Percentiles rank a stretch among this genome's conserved stretches.
phyloP scores from a whole-genome alignment of 768 basidiomycete species.

The Lactarius sp. region DNA sequence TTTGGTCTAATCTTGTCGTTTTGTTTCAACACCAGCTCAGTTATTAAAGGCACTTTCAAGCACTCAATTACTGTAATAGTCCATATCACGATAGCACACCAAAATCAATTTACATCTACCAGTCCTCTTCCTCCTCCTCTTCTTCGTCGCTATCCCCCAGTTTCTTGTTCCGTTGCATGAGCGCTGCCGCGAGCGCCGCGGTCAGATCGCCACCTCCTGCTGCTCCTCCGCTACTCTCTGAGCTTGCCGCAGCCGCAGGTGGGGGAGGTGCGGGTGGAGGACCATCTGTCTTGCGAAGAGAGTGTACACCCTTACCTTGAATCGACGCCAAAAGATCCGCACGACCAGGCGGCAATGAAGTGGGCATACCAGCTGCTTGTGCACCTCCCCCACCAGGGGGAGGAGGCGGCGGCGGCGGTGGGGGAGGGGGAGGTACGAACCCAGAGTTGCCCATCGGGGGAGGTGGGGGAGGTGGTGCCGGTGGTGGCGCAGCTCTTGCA shows the following conservation, averaged over 20 bases:
- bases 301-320: constrained; percentile 71
- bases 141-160: constrained; percentile 64
- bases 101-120: constrained; percentile 7
- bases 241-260: constrained; percentile 33
- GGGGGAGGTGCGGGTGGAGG: constrained; percentile 27
- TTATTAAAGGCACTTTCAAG: too few species aligned
- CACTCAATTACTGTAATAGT: too few species aligned
- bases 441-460: constrained; percentile 31
- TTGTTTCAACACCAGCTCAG: too few species aligned
- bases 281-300: constrained; percentile 55
- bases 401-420: constrained; percentile 35
- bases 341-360: constrained; percentile 57
- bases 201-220: constrained; percentile 71
- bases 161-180: constrained; percentile 80
- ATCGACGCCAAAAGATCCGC: constrained; percentile 71
- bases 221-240: constrained; percentile 34
- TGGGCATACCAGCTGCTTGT: constrained; percentile 29
- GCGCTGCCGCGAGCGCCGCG: constrained; percentile 74
- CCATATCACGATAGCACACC: too few species aligned
- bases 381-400: constrained; percentile 49
- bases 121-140: constrained; percentile 34
- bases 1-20: too few species aligned
- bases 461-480: constrained; percentile 30
- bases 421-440: constrained; percentile 34
- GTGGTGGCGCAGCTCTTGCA: constrained; percentile 23